Conservation (phyloP, 2,329 filamentous ascomycete species). For the Colletotrichum simmondsii region DNA sequence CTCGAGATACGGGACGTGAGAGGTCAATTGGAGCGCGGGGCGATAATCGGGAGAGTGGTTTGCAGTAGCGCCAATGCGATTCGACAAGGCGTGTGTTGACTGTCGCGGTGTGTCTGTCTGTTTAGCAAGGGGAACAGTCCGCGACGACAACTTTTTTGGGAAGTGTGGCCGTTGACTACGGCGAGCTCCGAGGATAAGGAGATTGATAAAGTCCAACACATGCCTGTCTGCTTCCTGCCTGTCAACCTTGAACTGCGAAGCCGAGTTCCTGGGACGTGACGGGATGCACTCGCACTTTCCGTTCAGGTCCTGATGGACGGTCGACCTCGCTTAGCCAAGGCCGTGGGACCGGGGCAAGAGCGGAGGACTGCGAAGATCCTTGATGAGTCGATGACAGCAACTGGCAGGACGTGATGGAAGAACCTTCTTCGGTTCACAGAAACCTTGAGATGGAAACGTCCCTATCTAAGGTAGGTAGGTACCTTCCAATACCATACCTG, state of each 20-base stretch:
- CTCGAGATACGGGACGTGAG: conserved; percentile 37
- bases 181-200: conserved; percentile 16
- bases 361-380: not conserved
- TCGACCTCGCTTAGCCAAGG: not conserved
- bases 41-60: conserved; percentile 17
- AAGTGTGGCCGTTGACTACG: conserved; percentile 17
- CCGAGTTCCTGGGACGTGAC: not conserved
- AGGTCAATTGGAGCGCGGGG: conserved; percentile 37
- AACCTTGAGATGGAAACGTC: not conserved
- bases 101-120: not conserved
- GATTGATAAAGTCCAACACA: not conserved
- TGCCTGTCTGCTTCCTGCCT: not conserved
- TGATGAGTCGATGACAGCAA: not conserved
- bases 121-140: not conserved
- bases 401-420: not conserved
- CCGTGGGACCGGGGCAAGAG: not conserved
- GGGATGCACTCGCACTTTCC: not conserved
- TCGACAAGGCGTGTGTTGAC: not conserved
- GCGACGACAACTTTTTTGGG: conserved; percentile 20
- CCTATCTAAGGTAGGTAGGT: too few relatives aligned
- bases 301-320: not conserved
- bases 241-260: too few relatives aligned
- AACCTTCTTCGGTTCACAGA: too few relatives aligned
- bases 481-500: too few relatives aligned
- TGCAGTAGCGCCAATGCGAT: conserved; percentile 28